Evolutionary conservation across 2,329 filamentous ascomycete species (phyloP), one percentile per base, ranked within the genome.

Genomic region (Penicillium fuscoglaucum): DNA sequence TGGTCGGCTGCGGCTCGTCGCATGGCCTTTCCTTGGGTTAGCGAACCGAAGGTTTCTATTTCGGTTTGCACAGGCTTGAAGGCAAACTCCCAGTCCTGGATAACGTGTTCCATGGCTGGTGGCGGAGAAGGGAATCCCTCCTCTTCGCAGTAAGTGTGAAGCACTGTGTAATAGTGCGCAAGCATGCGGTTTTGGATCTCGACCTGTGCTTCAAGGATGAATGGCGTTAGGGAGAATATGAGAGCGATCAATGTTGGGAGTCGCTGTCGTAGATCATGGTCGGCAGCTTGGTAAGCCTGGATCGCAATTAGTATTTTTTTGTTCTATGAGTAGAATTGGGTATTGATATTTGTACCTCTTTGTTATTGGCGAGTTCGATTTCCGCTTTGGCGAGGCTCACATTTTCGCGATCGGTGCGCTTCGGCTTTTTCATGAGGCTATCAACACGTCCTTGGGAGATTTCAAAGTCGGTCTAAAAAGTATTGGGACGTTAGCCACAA

Each of bases 171-270:
- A 66, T 91, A 87, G 61, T 92, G 82, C 0, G 87, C 90, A 6
- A 95, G 84, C 52, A 95, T 79, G 47, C 86, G 84, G 71, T 92
- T 92, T 73, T 93, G 90, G 29, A 92, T 86, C 69, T 89, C 81
- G 45, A 93, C 85, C 68, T 93, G 88, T 37, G 83, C 82, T 41
- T 83, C 82, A 12, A 93, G 81, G 21, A 96, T 79, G 52, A 86
- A 85, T 29, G 90, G 89, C 13, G 93, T 81, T n/a, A 96, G 79
- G 26, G 83, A 88, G 70, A 91, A 90, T 4, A 87, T 83, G 10
- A 89, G 87, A 3, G 83, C 78, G 52, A 93, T 85, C 9, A 96
- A 78, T 1, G 84, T 86, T 9, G 91, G 91, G 2, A 96, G 83
- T 17, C 84, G 86, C 61, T 85, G 79, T 68, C 86, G 86, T 35